Conservation (phyloP, 306 rosid species). For the Gynostemma pentaphyllum region DNA sequence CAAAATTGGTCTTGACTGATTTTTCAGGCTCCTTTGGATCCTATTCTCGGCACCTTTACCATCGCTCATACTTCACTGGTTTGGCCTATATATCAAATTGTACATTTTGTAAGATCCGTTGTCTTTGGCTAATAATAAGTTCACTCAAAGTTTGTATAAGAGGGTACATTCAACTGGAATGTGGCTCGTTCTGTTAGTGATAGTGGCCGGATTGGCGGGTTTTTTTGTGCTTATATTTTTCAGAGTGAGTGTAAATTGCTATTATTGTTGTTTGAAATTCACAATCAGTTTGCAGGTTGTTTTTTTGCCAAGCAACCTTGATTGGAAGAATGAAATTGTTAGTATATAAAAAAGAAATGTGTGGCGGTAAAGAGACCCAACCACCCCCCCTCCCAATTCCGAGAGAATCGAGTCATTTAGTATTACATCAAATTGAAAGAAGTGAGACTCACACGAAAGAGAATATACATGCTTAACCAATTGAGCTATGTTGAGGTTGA, state of each 20-base stretch:
- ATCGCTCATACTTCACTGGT: conserved; percentile 1
- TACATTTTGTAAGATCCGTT: conserved; percentile 13
- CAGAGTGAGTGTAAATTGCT: background rate
- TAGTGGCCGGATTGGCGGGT: background rate
- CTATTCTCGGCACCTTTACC: background rate
- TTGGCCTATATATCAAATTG: conserved; percentile 7
- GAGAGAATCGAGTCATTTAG: no score
- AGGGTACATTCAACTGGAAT: background rate
- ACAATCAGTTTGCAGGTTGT: background rate
- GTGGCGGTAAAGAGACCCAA: background rate
- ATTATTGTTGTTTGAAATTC: background rate
- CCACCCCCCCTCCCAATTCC: no score
- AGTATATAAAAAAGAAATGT: background rate
- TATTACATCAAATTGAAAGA: no score
- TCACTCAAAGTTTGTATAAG: background rate
- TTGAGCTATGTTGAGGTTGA: no score
- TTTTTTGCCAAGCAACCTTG: background rate
- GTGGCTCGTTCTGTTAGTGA: background rate
- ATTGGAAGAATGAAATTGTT: conserved; percentile 1
- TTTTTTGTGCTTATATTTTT: background rate
- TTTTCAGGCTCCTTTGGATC: background rate
- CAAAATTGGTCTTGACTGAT: background rate
- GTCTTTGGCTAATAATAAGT: conserved; percentile 5
- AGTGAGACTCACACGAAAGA: no score
- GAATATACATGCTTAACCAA: no score